phyloP scores from a whole-genome alignment of 2,329 filamentous ascomycete species.

The Diatrype stigma region DNA sequence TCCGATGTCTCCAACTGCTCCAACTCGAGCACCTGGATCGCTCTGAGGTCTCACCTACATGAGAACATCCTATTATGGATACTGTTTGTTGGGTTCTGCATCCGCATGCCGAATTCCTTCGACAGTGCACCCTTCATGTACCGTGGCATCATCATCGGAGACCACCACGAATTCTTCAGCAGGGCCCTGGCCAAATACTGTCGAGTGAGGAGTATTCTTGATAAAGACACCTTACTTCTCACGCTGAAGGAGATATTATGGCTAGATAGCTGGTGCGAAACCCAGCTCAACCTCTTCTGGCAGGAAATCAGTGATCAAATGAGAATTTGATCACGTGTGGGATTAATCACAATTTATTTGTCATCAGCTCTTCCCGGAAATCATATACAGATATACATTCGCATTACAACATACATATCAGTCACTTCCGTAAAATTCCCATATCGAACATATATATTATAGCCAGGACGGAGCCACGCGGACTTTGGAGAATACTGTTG shows the following conservation, averaged over 20 bases:
- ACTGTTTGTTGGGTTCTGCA: conserved; percentile 28
- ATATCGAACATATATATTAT: no score
- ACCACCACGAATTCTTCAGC: conserved; percentile 27
- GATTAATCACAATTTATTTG: no score
- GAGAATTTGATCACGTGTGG: background rate
- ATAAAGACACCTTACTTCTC: conserved; percentile 17
- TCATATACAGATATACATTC: background rate
- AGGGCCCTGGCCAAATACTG: conserved; percentile 24
- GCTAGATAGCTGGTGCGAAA: conserved; percentile 28
- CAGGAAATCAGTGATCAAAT: conserved; percentile 19
- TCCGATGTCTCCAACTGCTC: conserved; percentile 2
- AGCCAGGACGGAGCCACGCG: background rate
- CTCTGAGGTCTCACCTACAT: conserved; percentile 19
- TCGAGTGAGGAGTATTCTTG: conserved; percentile 17
- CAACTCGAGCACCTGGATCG: background rate
- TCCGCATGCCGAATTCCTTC: conserved; percentile 17
- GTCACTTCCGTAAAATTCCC: no score
- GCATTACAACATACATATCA: no score
- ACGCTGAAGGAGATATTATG: conserved; percentile 25
- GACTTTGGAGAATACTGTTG: background rate
- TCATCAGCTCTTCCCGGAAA: background rate
- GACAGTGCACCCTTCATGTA: conserved; percentile 10
- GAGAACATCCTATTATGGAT: conserved; percentile 26
- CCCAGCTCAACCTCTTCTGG: conserved; percentile 25
- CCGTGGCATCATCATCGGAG: conserved; percentile 11